These are phyloP conservation scores for Metarhizium album DNA, from an alignment of 2,329 filamentous ascomycete genomes.

Conservation along the genomic window DNA sequence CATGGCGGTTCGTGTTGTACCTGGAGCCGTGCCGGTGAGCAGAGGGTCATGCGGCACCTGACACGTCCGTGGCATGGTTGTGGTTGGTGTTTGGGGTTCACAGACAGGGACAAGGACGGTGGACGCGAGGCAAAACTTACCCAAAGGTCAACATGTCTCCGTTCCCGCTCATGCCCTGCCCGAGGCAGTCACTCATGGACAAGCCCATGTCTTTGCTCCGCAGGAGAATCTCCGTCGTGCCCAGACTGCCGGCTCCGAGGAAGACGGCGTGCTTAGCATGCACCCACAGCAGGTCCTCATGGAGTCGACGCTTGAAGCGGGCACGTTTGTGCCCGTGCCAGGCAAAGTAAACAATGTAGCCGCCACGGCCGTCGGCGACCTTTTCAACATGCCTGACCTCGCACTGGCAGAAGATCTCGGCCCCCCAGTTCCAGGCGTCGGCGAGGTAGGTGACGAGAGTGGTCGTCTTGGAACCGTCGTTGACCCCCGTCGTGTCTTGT, in stretches of 20 bases:
- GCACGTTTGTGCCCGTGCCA: slow-evolving; percentile 51
- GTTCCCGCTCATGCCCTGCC: slow-evolving; percentile 53
- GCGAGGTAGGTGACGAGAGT: slow-evolving; percentile 56
- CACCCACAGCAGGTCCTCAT: slow-evolving; percentile 57
- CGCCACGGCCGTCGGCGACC: slow-evolving; percentile 31
- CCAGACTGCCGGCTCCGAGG: slow-evolving; percentile 53
- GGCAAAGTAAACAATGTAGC: slow-evolving; percentile 54
- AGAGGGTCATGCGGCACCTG: too few species aligned
- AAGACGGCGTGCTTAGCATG: slow-evolving; percentile 55
- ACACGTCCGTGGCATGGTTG: too few species aligned
- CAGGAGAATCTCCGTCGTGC: slow-evolving; percentile 55
- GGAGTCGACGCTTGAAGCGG: slow-evolving; percentile 36
- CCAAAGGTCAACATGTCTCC: slow-evolving; percentile 56
- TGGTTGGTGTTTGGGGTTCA: too few species aligned
- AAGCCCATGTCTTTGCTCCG: slow-evolving; percentile 49
- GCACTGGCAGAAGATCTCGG: slow-evolving; percentile 60
- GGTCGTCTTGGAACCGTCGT: slow-evolving; percentile 58
- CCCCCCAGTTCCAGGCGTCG: slow-evolving; percentile 63
- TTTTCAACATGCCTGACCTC: slow-evolving; percentile 54
- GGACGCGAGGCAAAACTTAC: slow-evolving; percentile 16
- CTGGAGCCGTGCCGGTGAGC: too few species aligned
- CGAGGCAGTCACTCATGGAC: slow-evolving; percentile 44
- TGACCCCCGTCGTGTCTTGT: slow-evolving; percentile 52
- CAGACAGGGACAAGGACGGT: too few species aligned
- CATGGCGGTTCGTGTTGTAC: slow-evolving; percentile 47